phyloP scores from a whole-genome alignment of 1,139 yeast genomes.

The Debaryomycetaceae sp. region DNA sequence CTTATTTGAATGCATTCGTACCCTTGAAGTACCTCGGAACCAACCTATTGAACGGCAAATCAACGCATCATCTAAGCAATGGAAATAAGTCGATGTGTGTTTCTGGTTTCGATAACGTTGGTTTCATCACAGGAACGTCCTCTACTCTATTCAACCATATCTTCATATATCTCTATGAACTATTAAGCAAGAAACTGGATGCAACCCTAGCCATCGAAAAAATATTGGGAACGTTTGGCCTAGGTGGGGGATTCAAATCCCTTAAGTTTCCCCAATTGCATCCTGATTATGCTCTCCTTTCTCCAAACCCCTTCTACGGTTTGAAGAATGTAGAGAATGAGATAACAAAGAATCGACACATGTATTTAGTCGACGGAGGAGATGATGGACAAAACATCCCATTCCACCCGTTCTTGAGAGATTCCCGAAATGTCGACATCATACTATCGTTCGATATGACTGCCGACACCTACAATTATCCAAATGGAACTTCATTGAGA shows the following conservation, averaged over 20 bases:
- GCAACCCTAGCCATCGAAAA: slow-evolving; percentile 40
- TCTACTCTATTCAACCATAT: slow-evolving; percentile 66
- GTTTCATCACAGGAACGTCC: slow-evolving; percentile 69
- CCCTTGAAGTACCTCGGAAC: slow-evolving; percentile 56
- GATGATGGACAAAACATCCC: slow-evolving; percentile 45
- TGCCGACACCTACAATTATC: slow-evolving; percentile 34
- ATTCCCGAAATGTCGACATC: slow-evolving; percentile 28
- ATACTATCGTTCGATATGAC: slow-evolving; percentile 38
- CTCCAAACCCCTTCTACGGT: slow-evolving; percentile 73
- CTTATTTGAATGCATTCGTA: slow-evolving; percentile 46
- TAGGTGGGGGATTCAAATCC: slow-evolving; percentile 24
- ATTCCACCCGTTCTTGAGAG: slow-evolving; percentile 33
- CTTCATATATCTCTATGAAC: slow-evolving; percentile 43
- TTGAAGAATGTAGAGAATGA: slow-evolving; percentile 10
- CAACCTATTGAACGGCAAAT: slow-evolving; percentile 29
- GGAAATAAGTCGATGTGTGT: slow-evolving; percentile 40
- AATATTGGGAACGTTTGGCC: slow-evolving; percentile 46
- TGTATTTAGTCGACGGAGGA: slow-evolving; percentile 43
- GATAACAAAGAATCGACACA: slow-evolving; percentile 15
- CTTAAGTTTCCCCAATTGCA: slow-evolving; percentile 26
- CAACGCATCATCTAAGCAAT: slow-evolving; percentile 13
- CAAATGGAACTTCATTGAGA: slow-evolving; percentile 33
- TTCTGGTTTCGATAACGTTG: slow-evolving; percentile 66
- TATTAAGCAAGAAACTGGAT: slow-evolving; percentile 35
- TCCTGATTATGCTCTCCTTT: slow-evolving; percentile 67